Base-by-base conservation (phyloP, 2,329 filamentous ascomycete genomes). In the Trichoderma sp. region DNA sequence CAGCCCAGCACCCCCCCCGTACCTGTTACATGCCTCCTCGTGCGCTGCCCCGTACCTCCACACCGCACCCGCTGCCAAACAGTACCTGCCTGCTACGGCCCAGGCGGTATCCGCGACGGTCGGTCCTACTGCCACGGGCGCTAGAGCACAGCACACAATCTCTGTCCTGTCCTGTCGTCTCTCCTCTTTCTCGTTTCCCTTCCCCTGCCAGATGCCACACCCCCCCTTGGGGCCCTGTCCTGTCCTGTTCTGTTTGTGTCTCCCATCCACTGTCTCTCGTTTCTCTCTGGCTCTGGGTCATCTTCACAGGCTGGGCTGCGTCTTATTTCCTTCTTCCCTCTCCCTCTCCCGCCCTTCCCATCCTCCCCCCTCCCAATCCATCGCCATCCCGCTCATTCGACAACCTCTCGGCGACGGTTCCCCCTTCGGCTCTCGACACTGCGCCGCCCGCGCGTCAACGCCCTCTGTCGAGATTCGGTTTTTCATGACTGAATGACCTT, bases 401-500 rank as follows among this genome's bases (percentile, higher is more conserved):
- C 71, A 73, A 70, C 26, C 8, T n/a, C 66, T 64, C 77, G 78
- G 77, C 78, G 79, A 79, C 78, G 78, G 78, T 76, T 76, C 73
- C 74, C 74, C 73, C 73, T 75, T 65, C 55, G 67, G 71, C 74
- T 76, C 77, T 77, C 78, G 78, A 79, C 78, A 47, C 64, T 77
- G 76, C 76, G 75, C 74, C 73, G 72, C 70, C 50, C 67, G 73
- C 74, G 77, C 75, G 74, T 76, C 70, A 68, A 71, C 74, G 74
- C 74, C 70, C 73, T 73, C 68, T 69, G 70, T 70, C 66, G 61
- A 65, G 72, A 70, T 73, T 71, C 70, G 71, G 72, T 66, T 72
- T 72, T 77, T 75, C 66, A 76, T 76, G 75, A 75, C 74, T 75
- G 72, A 74, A 74, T 74, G 74, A 75, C 73, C 72, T 73, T 77